Evolutionary conservation across 2,329 filamentous ascomycete genomes (phyloP).

Genomic region (Diaporthe sp.): DNA sequence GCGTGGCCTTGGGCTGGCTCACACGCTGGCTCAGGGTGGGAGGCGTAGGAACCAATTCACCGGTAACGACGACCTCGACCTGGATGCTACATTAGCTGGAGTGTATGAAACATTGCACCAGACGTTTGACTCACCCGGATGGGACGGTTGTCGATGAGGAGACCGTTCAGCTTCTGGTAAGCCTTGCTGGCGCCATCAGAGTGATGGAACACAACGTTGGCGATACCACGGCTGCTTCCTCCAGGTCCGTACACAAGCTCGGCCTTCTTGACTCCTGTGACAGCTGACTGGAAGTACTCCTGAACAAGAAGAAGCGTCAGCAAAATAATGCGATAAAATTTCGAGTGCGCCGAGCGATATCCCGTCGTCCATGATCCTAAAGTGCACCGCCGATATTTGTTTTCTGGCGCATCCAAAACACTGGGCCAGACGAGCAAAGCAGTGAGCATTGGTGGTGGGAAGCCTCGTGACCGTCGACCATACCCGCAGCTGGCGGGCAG

Average conservation of each 20-base stretch:
- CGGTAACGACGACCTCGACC: constrained; percentile 92
- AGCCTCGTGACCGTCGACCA: constrained; percentile 28
- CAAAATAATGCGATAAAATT: constrained; percentile 67
- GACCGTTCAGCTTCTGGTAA: constrained; percentile 85
- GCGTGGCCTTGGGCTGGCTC: constrained; percentile 78
- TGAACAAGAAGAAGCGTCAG: constrained; percentile 79
- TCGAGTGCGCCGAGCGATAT: constrained; percentile 47
- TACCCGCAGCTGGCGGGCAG: constrained; percentile 44
- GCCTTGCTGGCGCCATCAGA: constrained; percentile 87
- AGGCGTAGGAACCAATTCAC: constrained; percentile 73
- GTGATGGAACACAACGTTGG: constrained; percentile 88
- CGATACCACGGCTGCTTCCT: constrained; percentile 91
- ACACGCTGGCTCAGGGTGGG: constrained; percentile 88
- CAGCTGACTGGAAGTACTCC: constrained; percentile 94
- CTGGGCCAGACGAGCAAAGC: constrained; percentile 50
- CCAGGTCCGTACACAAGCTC: constrained; percentile 94
- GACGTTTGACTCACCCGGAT: constrained; percentile 79
- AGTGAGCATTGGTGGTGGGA: constrained; percentile 49
- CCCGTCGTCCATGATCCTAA: constrained; percentile 33
- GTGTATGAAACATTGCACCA: not conserved
- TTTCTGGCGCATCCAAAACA: constrained; percentile 41
- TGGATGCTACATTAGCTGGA: constrained; percentile 52
- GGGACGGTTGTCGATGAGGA: constrained; percentile 89
- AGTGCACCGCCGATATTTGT: constrained; percentile 33
- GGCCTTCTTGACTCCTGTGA: constrained; percentile 92